Percentiles rank a stretch among this genome's conserved stretches.
phyloP scores from a whole-genome alignment of 2,329 filamentous ascomycete genomes.

The Botrytis fragariae region DNA sequence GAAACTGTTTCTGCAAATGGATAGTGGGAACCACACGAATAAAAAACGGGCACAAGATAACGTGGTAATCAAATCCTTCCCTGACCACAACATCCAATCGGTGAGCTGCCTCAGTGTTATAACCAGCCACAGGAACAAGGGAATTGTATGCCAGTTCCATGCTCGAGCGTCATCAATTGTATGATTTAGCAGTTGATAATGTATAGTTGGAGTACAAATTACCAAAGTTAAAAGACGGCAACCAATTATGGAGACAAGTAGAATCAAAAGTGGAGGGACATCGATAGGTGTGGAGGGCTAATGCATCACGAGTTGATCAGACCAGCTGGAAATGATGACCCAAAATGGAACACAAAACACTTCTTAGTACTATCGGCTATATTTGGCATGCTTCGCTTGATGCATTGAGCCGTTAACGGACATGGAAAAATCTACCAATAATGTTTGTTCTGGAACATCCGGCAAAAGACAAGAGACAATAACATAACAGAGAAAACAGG shows the following conservation, averaged over 20 bases:
- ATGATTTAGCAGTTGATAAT: constrained; percentile 27
- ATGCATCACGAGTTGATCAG: constrained; percentile 28
- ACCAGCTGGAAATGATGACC: constrained; percentile 37
- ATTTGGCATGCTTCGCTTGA: constrained; percentile 28
- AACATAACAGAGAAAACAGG: background rate
- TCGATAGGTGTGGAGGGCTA: constrained; percentile 38
- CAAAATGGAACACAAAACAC: constrained; percentile 35
- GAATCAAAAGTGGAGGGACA: constrained; percentile 36
- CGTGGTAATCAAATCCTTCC: constrained; percentile 24
- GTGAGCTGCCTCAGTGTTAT: constrained; percentile 23
- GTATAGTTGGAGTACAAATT: constrained; percentile 27
- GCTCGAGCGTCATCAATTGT: constrained; percentile 24
- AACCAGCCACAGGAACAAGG: constrained; percentile 27
- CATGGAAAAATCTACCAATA: constrained; percentile 21
- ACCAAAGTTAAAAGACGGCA: constrained; percentile 27
- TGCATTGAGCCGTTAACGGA: constrained; percentile 34
- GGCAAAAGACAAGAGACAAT: constrained; percentile 2
- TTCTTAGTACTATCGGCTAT: constrained; percentile 23
- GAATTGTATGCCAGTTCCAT: constrained; percentile 21
- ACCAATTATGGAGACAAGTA: constrained; percentile 35
- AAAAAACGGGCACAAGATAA: constrained; percentile 22
- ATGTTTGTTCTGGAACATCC: background rate
- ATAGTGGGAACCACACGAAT: constrained; percentile 30
- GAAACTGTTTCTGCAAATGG: constrained; percentile 46
- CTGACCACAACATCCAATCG: constrained; percentile 28